These are phyloP conservation scores for Eucalyptus erythrocorys DNA, from an alignment of 345 rosid species.

Conservation along the genomic window DNA sequence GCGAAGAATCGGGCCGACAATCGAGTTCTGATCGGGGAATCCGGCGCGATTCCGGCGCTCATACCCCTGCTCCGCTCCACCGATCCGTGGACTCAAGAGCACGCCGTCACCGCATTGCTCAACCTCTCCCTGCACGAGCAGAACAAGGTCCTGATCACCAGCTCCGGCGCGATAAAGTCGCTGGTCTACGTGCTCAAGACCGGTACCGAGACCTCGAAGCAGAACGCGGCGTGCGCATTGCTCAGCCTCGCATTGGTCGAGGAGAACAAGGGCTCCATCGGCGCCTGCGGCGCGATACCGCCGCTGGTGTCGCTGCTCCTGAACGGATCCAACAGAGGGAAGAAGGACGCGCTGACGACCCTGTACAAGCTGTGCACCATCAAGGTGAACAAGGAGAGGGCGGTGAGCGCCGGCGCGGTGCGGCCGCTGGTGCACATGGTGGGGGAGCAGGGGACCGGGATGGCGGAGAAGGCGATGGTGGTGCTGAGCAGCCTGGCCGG, in stretches of 20 bases:
- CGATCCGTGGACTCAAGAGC: conserved; percentile 94
- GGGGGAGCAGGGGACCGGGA: conserved; percentile 69
- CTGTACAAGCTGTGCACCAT: conserved; percentile 82
- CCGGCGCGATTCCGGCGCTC: conserved; percentile 83
- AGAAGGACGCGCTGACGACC: conserved; percentile 84
- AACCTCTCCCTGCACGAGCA: conserved; percentile 75
- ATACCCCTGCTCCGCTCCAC: conserved; percentile 71
- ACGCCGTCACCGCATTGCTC: conserved; percentile 80
- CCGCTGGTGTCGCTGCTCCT: conserved; percentile 80
- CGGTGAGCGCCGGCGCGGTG: conserved; percentile 82
- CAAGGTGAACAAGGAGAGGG: conserved; percentile 82
- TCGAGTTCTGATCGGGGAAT: conserved; percentile 79
- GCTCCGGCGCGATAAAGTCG: conserved; percentile 77
- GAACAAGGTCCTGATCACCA: conserved; percentile 47
- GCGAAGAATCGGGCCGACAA: conserved; percentile 88
- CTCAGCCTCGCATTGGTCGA: conserved; percentile 76
- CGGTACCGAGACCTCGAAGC: conserved; percentile 93
- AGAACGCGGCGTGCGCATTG: conserved; percentile 89
- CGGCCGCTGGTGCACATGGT: conserved; percentile 76
- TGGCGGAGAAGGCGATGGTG: conserved; percentile 98
- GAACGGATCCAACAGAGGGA: conserved; percentile 72
- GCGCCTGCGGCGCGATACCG: conserved; percentile 89
- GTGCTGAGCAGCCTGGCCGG: conserved; percentile 72
- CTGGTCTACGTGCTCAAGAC: conserved; percentile 80
- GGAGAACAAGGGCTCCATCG: conserved; percentile 78